Evolutionary conservation across 331 rosid species (phyloP).

Genomic region (Stylosanthes scabra): DNA sequence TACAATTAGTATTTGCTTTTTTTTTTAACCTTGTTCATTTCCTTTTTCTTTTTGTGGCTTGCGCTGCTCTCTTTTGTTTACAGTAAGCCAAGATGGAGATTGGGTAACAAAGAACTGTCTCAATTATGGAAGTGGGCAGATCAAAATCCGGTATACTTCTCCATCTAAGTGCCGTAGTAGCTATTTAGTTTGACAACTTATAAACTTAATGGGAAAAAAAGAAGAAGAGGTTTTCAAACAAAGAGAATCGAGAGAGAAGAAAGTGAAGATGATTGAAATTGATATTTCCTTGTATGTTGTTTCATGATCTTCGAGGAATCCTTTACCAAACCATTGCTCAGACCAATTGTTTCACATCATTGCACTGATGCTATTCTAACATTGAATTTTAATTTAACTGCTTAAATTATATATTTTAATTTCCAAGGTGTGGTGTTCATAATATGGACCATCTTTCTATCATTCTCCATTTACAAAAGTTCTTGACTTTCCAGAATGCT

Average conservation of each 20-base stretch:
- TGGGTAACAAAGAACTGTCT: constrained; percentile 96
- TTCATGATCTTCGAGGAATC: not conserved
- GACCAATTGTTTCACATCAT: not conserved
- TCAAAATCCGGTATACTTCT: constrained; percentile 79
- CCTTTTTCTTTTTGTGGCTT: not conserved
- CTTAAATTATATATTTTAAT: not conserved
- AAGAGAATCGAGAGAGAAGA: no score
- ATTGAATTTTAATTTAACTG: constrained; percentile 1
- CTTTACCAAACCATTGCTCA: not conserved
- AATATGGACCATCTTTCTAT: constrained; percentile 4
- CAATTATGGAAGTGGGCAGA: constrained; percentile 99
- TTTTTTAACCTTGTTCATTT: constrained; percentile 16
- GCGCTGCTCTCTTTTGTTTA: constrained; percentile 34
- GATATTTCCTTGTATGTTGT: not conserved
- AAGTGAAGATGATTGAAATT: no score
- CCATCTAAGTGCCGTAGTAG: constrained; percentile 3
- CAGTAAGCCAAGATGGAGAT: constrained; percentile 94
- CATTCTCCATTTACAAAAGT: constrained; percentile 21
- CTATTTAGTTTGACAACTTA: not conserved
- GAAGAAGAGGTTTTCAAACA: no score
- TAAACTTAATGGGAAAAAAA: no score
- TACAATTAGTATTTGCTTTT: not conserved
- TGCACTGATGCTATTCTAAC: not conserved
- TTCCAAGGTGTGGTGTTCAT: constrained; percentile 33
- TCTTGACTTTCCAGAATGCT: constrained; percentile 71